Percentiles rank a stretch among this genome's conserved stretches.
These are phyloP conservation scores for Kodamaea nitidulidarum DNA, from an alignment of 805 yeast genomes.

Conservation along the genomic window DNA sequence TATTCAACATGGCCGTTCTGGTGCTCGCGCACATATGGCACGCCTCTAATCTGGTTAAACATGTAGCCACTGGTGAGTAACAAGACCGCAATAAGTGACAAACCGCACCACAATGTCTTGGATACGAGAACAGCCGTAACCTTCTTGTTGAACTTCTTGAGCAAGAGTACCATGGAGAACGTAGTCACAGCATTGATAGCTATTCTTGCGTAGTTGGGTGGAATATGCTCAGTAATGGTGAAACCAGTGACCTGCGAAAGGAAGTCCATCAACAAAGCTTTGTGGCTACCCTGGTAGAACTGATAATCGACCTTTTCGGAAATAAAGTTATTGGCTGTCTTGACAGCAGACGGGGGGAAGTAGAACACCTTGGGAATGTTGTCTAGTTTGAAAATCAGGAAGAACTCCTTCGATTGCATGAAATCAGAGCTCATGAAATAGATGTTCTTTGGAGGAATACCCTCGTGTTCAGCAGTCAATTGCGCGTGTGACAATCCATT, in stretches of 20 bases:
- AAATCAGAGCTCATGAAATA: constrained; percentile 77
- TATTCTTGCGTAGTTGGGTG: constrained; percentile 39
- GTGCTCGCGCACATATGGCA: constrained; percentile 55
- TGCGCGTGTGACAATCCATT: constrained; percentile 28
- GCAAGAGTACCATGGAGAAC: constrained; percentile 24
- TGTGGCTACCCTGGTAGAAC: constrained; percentile 45
- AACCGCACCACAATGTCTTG: constrained; percentile 68
- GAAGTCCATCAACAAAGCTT: constrained; percentile 34
- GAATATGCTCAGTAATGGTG: constrained; percentile 34
- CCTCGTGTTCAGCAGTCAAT: constrained; percentile 31
- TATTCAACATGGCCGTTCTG: constrained; percentile 35
- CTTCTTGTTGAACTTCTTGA: constrained; percentile 25
- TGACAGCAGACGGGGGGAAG: constrained; percentile 48
- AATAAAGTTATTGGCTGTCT: constrained; percentile 26
- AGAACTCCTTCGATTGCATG: constrained; percentile 49
- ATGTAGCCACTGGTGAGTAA: constrained; percentile 85
- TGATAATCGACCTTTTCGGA: constrained; percentile 37
- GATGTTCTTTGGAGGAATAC: constrained; percentile 31
- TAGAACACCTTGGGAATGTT: constrained; percentile 76
- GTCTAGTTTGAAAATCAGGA: constrained; percentile 51
- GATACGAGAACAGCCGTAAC: constrained; percentile 42
- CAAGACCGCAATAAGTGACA: constrained; percentile 58
- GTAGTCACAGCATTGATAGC: constrained; percentile 33
- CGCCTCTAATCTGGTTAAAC: constrained; percentile 82
- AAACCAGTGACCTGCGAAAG: constrained; percentile 30